phyloP scores from a whole-genome alignment of 768 basidiomycete genomes.

The Boletus tylopilopsis region DNA sequence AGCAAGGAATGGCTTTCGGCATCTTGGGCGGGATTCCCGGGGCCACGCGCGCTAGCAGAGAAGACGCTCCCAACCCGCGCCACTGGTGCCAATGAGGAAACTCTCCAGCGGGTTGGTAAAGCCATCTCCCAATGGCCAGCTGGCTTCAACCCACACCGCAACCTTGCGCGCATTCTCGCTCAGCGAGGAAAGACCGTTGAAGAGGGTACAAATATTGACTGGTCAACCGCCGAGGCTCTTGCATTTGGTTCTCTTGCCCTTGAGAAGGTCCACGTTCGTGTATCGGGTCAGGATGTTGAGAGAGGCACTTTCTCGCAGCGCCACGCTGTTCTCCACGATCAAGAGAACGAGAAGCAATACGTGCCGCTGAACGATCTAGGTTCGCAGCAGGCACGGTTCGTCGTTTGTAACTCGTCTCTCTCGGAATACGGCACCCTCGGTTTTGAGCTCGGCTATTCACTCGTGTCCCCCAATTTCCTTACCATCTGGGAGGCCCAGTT shows the following conservation, averaged over 20 bases:
- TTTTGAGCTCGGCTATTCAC: slow-evolving; percentile 97
- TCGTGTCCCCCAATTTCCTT: slow-evolving; percentile 89
- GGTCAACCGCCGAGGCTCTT: slow-evolving; percentile 97
- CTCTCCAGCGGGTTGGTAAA: slow-evolving; percentile 80
- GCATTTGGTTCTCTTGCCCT: slow-evolving; percentile 92
- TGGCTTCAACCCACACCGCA: slow-evolving; percentile 85
- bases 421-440: slow-evolving; percentile 95
- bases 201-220: slow-evolving; percentile 91
- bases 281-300: slow-evolving; percentile 98
- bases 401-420: slow-evolving; percentile 93
- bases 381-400: slow-evolving; percentile 85
- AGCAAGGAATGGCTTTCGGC: slow-evolving; percentile 97
- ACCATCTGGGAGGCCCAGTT: slow-evolving; percentile 99
- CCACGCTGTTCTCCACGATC: slow-evolving; percentile 96
- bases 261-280: slow-evolving; percentile 90
- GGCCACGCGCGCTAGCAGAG: slow-evolving; percentile 92
- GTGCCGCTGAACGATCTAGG: slow-evolving; percentile 87
- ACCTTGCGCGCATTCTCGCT: slow-evolving; percentile 87
- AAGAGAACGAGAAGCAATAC: slow-evolving; percentile 87
- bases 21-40: slow-evolving; percentile 98
- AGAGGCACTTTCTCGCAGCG: slow-evolving; percentile 99
- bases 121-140: slow-evolving; percentile 82
- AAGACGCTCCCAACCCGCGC: slow-evolving; percentile 85
- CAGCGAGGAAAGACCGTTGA: slow-evolving; percentile 88
- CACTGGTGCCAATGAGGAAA: slow-evolving; percentile 76